These are phyloP conservation scores for Bocquillonia castaneifolia DNA, from an alignment of 441 rosid genomes.

Conservation along the genomic window DNA sequence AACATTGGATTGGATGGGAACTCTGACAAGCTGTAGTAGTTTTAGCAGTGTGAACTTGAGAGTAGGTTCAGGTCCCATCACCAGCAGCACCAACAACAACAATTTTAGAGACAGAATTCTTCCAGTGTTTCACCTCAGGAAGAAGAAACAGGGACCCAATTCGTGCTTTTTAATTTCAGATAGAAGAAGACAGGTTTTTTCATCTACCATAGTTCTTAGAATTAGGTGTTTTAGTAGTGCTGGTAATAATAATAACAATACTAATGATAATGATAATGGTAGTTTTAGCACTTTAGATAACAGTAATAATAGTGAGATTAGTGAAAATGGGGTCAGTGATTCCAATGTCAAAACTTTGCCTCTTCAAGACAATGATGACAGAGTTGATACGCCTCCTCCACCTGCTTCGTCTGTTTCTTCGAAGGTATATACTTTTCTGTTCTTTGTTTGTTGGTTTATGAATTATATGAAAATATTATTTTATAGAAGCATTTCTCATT, in stretches of 20 bases:
- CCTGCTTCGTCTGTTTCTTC: constrained; percentile 47
- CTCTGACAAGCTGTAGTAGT: constrained; percentile 56
- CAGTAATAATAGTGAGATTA: constrained; percentile 19
- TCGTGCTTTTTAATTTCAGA: constrained; percentile 22
- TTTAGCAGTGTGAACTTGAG: constrained; percentile 42
- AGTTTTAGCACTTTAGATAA: constrained; percentile 26
- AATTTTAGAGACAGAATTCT: constrained; percentile 28
- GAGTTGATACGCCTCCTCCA: constrained; percentile 40
- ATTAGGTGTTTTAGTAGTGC: constrained; percentile 44
- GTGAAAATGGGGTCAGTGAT: constrained; percentile 26
- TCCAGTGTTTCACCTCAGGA: constrained; percentile 25
- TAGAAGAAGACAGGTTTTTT: constrained; percentile 21
- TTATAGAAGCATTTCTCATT: no score
- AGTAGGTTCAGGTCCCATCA: constrained; percentile 25
- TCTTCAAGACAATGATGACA: constrained; percentile 41
- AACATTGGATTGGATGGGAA: constrained; percentile 53
- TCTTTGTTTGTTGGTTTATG: not conserved
- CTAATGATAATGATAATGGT: not conserved
- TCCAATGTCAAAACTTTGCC: constrained; percentile 44
- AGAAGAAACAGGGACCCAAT: constrained; percentile 25
- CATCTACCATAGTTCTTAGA: constrained; percentile 16
- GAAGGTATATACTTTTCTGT: constrained; percentile 38
- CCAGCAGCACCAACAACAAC: constrained; percentile 1
- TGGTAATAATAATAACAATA: constrained; percentile 21
- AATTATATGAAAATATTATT: not conserved